Evolutionary conservation across 257 asterid genomes (phyloP), one percentile per base, ranked within the genome.

Genomic region (Apocynum venetum): DNA sequence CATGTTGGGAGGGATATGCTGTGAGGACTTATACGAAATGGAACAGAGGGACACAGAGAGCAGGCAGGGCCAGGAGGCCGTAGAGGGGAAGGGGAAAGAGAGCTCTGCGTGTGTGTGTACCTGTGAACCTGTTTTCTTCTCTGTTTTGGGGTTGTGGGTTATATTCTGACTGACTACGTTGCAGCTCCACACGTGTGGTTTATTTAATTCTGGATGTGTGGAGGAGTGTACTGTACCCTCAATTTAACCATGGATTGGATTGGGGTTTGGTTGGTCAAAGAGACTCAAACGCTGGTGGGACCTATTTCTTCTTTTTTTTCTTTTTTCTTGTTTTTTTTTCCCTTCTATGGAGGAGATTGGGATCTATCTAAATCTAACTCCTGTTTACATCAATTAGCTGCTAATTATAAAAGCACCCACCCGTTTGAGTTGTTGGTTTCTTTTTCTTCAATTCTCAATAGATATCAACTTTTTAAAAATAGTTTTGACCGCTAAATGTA

Each of bases 131-230:
- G 35, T 67, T 57, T 61, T 71, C 68, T 67, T 10, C 74, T 76
- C 75, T 66, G 55, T 38, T 67, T 20, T 43, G 19, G 74, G 72
- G 52, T 71, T 73, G 68, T 66, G 78, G 80, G 82, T 19, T 79
- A 41, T 76, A 69, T 83, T 83, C 84, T 83, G 81, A 76, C 83
- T 38, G 36, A 78, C 74, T 55, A 61, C 14, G 73, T 71, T 73
- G 82, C 82, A 73, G 80, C 83, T 69, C 86, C 88, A 71, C 88
- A 82, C 88, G 86, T 82, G 88, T 77, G 88, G 78, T 57, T 82
- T 63, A 67, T 68, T 74, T 61, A 35, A 66, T 74, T 75, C 64
- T 36, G 43, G 59, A 1, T 9, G 38, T 35, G 8, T 66, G 72
- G 48, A 35, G 6, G 40, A 4, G 65, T 13, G 40, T 3, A 3